Evolutionary conservation across 495 filamentous ascomycete genomes (phyloP).

Genomic region (Aspergillus taichungensis): DNA sequence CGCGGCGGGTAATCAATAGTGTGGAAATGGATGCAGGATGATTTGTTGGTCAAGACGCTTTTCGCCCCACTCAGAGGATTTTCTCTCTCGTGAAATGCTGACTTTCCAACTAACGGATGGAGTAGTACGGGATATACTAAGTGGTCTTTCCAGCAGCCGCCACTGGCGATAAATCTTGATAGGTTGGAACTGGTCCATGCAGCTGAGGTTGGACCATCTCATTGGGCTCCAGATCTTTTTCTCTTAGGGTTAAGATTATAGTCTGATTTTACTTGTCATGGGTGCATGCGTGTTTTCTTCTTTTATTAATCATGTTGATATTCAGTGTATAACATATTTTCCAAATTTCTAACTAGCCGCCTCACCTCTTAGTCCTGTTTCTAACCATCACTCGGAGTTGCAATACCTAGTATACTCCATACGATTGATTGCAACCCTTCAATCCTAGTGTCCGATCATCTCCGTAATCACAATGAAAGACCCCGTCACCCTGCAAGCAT

Average conservation of each 20-base stretch:
- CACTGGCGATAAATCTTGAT: conserved; percentile 19
- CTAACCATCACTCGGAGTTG: too few species aligned
- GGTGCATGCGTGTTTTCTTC: neutral
- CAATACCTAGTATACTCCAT: too few species aligned
- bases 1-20: conserved; percentile 11
- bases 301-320: neutral
- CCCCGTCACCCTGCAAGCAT: too few species aligned
- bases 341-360: too few species aligned
- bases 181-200: neutral
- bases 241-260: neutral
- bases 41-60: conserved; percentile 2
- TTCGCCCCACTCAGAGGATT: neutral
- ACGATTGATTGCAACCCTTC: neutral
- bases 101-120: neutral
- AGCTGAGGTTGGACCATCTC: too few species aligned
- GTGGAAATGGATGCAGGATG: neutral
- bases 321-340: neutral
- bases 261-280: neutral
- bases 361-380: too few species aligned
- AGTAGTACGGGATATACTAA: too few species aligned
- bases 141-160: conserved; percentile 16
- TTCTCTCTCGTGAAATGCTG: conserved; percentile 4
- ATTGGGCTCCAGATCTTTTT: too few species aligned
- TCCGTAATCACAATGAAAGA: too few species aligned
- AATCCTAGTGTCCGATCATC: neutral